Percentiles rank a stretch among this genome's conserved stretches.
These are phyloP conservation scores for Verticillium klebahnii DNA, from an alignment of 2,329 filamentous ascomycete species.

Conservation along the genomic window DNA sequence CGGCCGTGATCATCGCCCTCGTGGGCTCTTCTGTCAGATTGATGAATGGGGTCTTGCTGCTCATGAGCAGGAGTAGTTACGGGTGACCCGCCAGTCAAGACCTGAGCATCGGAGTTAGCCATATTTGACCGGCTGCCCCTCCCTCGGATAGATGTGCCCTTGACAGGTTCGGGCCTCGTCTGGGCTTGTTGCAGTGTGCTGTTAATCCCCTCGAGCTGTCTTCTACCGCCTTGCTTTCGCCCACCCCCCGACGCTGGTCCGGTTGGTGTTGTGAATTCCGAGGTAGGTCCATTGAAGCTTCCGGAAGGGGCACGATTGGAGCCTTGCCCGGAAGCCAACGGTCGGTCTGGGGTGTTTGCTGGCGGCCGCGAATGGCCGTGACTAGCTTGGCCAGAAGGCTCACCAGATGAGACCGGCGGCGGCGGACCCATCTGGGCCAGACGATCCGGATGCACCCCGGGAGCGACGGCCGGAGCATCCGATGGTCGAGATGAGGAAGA, in stretches of 20 bases:
- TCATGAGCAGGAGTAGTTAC: slow-evolving; percentile 45
- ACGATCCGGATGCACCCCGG: slow-evolving; percentile 46
- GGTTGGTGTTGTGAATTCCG: slow-evolving; percentile 21
- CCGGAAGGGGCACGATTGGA: not conserved
- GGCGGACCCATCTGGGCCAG: slow-evolving; percentile 40
- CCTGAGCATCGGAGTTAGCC: slow-evolving; percentile 51
- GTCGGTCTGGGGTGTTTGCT: slow-evolving; percentile 25
- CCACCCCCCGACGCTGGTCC: slow-evolving; percentile 26
- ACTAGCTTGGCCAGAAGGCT: slow-evolving; percentile 14
- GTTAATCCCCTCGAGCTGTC: slow-evolving; percentile 57
- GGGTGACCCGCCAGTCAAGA: slow-evolving; percentile 49
- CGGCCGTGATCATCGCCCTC: slow-evolving; percentile 32
- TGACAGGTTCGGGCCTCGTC: slow-evolving; percentile 19
- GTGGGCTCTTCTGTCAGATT: slow-evolving; percentile 24
- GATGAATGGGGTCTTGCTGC: slow-evolving; percentile 38
- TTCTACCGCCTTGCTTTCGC: slow-evolving; percentile 34
- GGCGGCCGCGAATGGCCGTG: slow-evolving; percentile 20
- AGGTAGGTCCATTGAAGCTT: not conserved
- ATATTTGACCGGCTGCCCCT: slow-evolving; percentile 37
- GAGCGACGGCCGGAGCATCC: slow-evolving; percentile 16
- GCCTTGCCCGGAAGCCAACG: not conserved
- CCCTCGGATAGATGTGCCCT: slow-evolving; percentile 28
- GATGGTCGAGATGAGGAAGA: slow-evolving; percentile 9
- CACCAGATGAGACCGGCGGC: slow-evolving; percentile 26
- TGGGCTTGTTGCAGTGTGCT: slow-evolving; percentile 51